Evolutionary conservation across 805 yeast genomes (phyloP).

Genomic region (Candida odintsovae): DNA sequence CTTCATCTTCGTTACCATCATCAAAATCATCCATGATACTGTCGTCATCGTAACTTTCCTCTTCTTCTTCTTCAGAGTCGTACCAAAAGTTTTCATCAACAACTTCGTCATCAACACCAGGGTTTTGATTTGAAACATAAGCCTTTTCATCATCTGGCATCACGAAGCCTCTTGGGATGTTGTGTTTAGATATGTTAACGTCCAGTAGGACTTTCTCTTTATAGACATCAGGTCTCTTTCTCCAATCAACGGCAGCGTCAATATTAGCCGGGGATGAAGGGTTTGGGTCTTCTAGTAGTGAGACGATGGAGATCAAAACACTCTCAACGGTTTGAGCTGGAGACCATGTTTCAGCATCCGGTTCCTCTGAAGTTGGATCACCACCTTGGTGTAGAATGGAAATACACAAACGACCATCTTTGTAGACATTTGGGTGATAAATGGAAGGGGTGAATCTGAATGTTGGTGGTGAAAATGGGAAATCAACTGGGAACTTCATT

Average conservation of each 20-base stretch:
- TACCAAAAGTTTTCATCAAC: conserved; percentile 84
- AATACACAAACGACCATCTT: conserved; percentile 89
- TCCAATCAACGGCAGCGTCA: conserved; percentile 89
- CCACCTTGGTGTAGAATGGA: conserved; percentile 91
- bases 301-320: conserved; percentile 83
- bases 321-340: conserved; percentile 91
- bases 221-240: conserved; percentile 75
- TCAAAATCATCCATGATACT: conserved; percentile 43
- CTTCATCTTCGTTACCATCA: conserved; percentile 54
- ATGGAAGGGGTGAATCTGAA: conserved; percentile 91
- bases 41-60: conserved; percentile 56
- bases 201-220: conserved; percentile 70
- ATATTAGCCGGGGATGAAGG: conserved; percentile 92
- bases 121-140: conserved; percentile 35
- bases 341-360: conserved; percentile 91
- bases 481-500: conserved; percentile 88
- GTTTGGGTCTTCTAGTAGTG: conserved; percentile 90
- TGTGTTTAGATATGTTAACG: conserved; percentile 76
- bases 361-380: conserved; percentile 84
- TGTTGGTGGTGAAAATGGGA: conserved; percentile 89
- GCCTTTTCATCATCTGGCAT: conserved; percentile 71
- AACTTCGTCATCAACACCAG: conserved; percentile 41
- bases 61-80: conserved; percentile 61
- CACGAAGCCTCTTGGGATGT: conserved; percentile 80
- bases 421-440: conserved; percentile 91